Evolutionary conservation across 176 grass and related monocot species (phyloP), one percentile per base, ranked within the genome.

Genomic region (Juncus inflexus): DNA sequence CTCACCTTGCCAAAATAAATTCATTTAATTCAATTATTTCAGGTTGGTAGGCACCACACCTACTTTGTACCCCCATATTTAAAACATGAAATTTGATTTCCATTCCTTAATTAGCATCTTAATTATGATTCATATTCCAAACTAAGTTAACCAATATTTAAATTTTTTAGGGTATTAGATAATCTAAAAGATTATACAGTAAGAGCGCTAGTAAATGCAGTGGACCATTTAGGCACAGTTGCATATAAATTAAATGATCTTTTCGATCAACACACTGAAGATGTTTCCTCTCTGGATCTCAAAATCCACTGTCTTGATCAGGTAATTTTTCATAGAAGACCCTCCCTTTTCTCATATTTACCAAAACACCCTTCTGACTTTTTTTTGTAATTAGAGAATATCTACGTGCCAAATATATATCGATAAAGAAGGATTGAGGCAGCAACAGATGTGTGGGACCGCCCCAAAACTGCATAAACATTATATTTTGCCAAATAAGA

Each of bases 161-260:
- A 42, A 9, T 76, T 83, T 7, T 74, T 79, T 35, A 61, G 88
- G 64, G 94, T 99, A 56, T 75, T 99, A 74, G 88, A 90, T 75
- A 92, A 99, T 81, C 64, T 99, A 70, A 99, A 99, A 69, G 94
- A 99, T 79, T 99, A 99, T 60, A 83, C 85, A 59, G 85, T 99
- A 9, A 81, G 88, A 74, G 94, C 94, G 9, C 76, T 99, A 78
- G 94, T 99, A 54, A 99, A 99, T 37, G 94, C 85, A 55, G 89
- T 99, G 9, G 94, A 99, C 67, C 94, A 99, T 59, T 82, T 99
- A 15, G 94, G 94, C 57, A 90, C 94, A 3, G 89, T 99, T 4
- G 89, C 94, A 52, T 99, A 70, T 81, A 99, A 99, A 63, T 66
- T 99, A 49, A 86, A 87, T 37, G 94, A 92, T 74, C 16, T 92